Evolutionary conservation across 495 filamentous ascomycete genomes (phyloP).

Genomic region (Hyaloscypha hepaticicola): DNA sequence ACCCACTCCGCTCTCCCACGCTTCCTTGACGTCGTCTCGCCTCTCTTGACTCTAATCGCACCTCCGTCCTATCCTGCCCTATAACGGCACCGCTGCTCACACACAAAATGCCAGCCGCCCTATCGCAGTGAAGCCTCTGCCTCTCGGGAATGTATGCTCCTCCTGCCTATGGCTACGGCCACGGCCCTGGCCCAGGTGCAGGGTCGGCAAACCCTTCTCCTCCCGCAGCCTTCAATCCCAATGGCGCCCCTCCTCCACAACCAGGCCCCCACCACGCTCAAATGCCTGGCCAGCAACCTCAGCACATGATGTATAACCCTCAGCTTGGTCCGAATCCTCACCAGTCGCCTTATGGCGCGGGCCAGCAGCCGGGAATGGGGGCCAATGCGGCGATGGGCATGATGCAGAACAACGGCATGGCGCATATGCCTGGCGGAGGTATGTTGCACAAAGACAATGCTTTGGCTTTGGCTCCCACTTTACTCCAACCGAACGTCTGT

Average conservation of each 20-base stretch:
- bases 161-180: constrained; percentile 28
- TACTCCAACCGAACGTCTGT: not conserved
- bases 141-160: constrained; percentile 31
- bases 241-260: constrained; percentile 15
- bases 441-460: constrained; percentile 23
- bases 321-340: constrained; percentile 14
- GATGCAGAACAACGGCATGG: constrained; percentile 35
- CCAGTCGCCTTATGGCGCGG: constrained; percentile 26
- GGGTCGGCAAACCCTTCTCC: constrained; percentile 15
- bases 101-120: not conserved
- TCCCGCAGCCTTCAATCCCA: constrained; percentile 19
- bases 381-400: constrained; percentile 29
- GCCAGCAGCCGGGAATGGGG: constrained; percentile 23
- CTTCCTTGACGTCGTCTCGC: not conserved
- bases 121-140: not conserved
- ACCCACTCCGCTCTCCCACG: too few species aligned
- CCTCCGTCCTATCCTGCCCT: constrained; percentile 14
- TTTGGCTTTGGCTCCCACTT: not conserved
- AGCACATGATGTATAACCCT: constrained; percentile 36
- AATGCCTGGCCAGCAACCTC: constrained; percentile 24
- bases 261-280: constrained; percentile 18
- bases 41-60: constrained; percentile 5
- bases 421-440: constrained; percentile 33
- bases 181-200: too few species aligned
- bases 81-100: not conserved